phyloP scores from a whole-genome alignment of 2,329 filamentous ascomycete species.

The Fonsecaea nubica region DNA sequence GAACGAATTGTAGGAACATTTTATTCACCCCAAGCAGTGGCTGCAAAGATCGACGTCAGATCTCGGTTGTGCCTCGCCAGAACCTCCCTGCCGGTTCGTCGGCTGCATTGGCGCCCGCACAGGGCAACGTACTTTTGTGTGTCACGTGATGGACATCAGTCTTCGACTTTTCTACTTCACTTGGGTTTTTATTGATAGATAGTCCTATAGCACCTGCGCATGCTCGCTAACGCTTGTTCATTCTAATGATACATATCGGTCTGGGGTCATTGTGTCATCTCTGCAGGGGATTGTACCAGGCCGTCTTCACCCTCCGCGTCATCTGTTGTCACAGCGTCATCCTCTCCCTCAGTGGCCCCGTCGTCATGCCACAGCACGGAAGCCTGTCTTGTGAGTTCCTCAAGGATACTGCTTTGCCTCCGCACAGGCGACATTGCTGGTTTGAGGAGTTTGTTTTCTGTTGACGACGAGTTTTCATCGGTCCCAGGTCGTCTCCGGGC shows the following conservation, averaged over 20 bases:
- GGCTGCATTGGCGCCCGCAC: slow-evolving; percentile 17
- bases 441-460: slow-evolving; percentile 16
- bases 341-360: slow-evolving; percentile 51
- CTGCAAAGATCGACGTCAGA: slow-evolving; percentile 40
- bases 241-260: slow-evolving; percentile 19
- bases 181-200: neutral
- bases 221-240: slow-evolving; percentile 13
- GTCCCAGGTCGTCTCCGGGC: slow-evolving; percentile 26
- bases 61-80: slow-evolving; percentile 36
- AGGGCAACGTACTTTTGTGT: slow-evolving; percentile 36
- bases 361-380: slow-evolving; percentile 58
- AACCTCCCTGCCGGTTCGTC: slow-evolving; percentile 34
- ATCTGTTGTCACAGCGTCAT: slow-evolving; percentile 52
- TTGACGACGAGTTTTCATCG: slow-evolving; percentile 27
- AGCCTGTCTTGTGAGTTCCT: slow-evolving; percentile 55
- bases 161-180: neutral
- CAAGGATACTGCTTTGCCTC: slow-evolving; percentile 45
- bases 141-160: slow-evolving; percentile 34
- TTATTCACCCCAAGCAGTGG: slow-evolving; percentile 13
- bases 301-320: slow-evolving; percentile 50
- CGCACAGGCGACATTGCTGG: slow-evolving; percentile 18
- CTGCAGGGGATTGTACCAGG: slow-evolving; percentile 3
- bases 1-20: slow-evolving; percentile 36
- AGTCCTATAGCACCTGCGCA: neutral
- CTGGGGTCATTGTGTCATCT: slow-evolving; percentile 9